A percentile compares a stretch with the other conserved stretches of the same genome.
phyloP scores from a whole-genome alignment of 495 filamentous ascomycete genomes.

The Hypoxylon perforatum region DNA sequence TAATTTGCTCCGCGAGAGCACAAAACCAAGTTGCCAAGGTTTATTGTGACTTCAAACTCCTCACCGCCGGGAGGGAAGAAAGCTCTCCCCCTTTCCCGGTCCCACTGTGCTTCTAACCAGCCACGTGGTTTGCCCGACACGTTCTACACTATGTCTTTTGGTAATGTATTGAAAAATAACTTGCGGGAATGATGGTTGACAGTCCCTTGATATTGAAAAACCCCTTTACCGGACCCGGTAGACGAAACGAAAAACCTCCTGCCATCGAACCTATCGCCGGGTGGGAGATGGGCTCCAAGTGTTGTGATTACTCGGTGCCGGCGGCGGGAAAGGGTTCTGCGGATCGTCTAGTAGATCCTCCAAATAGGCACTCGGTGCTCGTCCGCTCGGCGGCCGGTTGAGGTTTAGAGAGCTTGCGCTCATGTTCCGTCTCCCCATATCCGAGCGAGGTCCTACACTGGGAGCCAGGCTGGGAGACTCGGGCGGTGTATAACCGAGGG shows the following conservation, averaged over 20 bases:
- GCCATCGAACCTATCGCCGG: constrained; percentile 18
- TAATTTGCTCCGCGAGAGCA: constrained; percentile 15
- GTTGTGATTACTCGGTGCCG: constrained; percentile 39
- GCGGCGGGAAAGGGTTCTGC: constrained; percentile 51
- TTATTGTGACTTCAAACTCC: constrained; percentile 12
- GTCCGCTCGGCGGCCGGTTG: constrained; percentile 70
- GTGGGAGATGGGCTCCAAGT: constrained; percentile 40
- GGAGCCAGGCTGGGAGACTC: constrained; percentile 64
- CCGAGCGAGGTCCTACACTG: constrained; percentile 44
- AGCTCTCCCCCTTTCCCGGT: constrained; percentile 1
- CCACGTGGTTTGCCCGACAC: constrained; percentile 17
- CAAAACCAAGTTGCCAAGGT: background rate
- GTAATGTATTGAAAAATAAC: constrained; percentile 18
- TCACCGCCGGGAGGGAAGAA: constrained; percentile 16
- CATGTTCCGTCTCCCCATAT: constrained; percentile 55
- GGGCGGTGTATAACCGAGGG: constrained; percentile 64
- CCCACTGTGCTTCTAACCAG: constrained; percentile 9
- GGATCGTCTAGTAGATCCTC: constrained; percentile 87
- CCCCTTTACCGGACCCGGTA: constrained; percentile 26
- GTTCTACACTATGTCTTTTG: constrained; percentile 14
- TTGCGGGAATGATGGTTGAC: constrained; percentile 9
- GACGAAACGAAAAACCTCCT: constrained; percentile 13
- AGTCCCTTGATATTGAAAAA: constrained; percentile 30
- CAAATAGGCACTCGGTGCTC: constrained; percentile 90
- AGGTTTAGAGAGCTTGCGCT: constrained; percentile 79